These are phyloP conservation scores for Salisapilia sapeloensis DNA, from an alignment of 352 stramenopile genomes.

Conservation along the genomic window DNA sequence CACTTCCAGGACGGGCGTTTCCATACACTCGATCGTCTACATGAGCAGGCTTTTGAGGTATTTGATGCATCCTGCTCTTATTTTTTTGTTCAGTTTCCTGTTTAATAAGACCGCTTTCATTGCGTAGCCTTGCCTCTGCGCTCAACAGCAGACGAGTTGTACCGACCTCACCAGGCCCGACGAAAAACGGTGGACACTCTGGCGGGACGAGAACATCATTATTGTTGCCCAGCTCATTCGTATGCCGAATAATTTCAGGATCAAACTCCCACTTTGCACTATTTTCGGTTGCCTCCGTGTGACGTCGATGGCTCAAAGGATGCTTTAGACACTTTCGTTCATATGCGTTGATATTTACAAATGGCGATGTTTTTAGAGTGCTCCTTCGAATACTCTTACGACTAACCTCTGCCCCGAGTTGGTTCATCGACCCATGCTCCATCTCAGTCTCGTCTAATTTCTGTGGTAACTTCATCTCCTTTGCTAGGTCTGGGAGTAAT, in stretches of 20 bases:
- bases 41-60: too few species aligned
- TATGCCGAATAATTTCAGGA: slow-evolving; percentile 31
- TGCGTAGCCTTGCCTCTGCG: too few species aligned
- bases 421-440: slow-evolving; percentile 2
- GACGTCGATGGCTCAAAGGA: background rate
- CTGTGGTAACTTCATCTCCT: slow-evolving; percentile 16
- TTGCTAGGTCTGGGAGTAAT: slow-evolving; percentile 24
- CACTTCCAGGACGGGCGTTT: too few species aligned
- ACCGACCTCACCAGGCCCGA: too few species aligned
- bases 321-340: background rate
- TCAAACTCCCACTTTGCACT: background rate
- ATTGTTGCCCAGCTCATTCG: slow-evolving; percentile 45
- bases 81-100: too few species aligned
- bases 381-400: slow-evolving; percentile 5
- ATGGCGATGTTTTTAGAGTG: background rate
- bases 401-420: background rate
- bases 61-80: too few species aligned
- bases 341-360: slow-evolving; percentile 1
- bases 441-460: slow-evolving; percentile 8
- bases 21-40: too few species aligned
- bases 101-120: too few species aligned
- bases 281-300: background rate
- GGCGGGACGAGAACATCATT: slow-evolving; percentile 45
- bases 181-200: slow-evolving; percentile 33
- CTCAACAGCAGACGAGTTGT: too few species aligned